Conservation (phyloP, 805 yeast genomes). For the Wickerhamomyces tratensis region DNA sequence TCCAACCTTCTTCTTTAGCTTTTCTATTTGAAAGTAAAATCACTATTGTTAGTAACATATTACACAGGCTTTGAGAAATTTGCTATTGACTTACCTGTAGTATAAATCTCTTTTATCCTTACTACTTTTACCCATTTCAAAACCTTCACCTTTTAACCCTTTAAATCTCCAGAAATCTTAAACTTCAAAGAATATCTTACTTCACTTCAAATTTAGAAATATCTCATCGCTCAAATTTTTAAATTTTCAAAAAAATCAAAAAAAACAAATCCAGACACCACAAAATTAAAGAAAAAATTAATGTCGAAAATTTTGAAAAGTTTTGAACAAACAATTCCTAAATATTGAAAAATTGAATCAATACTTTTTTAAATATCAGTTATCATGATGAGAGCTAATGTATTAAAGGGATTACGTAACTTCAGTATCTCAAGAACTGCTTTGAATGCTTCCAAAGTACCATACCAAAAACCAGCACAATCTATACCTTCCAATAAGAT, state of each 20-base stretch:
- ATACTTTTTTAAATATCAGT: too few relatives aligned
- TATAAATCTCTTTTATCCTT: constrained; percentile 92
- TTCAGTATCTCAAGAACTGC: constrained; percentile 4
- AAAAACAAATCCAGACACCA: too few relatives aligned
- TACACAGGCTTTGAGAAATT: neutral
- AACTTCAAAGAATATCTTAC: neutral
- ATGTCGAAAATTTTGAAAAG: too few relatives aligned
- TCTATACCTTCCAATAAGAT: constrained; percentile 1
- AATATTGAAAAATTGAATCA: too few relatives aligned
- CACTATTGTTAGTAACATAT: neutral
- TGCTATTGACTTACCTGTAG: constrained; percentile 29
- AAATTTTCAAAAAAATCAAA: too few relatives aligned
- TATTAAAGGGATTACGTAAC: constrained; percentile 1
- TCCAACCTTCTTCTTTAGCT: constrained; percentile 97
- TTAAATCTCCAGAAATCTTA: neutral
- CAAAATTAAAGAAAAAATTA: too few relatives aligned
- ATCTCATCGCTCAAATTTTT: neutral
- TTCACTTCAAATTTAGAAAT: neutral
- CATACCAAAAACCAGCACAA: constrained; percentile 2
- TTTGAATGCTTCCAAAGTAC: constrained; percentile 6
- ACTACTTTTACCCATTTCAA: constrained; percentile 81
- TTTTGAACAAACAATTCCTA: too few relatives aligned
- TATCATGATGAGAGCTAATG: constrained; percentile 3
- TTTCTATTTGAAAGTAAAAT: constrained; percentile 32
- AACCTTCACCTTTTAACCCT: too few relatives aligned